These are phyloP conservation scores for Suillus variegatus DNA, from an alignment of 768 basidiomycete species.

Conservation along the genomic window DNA sequence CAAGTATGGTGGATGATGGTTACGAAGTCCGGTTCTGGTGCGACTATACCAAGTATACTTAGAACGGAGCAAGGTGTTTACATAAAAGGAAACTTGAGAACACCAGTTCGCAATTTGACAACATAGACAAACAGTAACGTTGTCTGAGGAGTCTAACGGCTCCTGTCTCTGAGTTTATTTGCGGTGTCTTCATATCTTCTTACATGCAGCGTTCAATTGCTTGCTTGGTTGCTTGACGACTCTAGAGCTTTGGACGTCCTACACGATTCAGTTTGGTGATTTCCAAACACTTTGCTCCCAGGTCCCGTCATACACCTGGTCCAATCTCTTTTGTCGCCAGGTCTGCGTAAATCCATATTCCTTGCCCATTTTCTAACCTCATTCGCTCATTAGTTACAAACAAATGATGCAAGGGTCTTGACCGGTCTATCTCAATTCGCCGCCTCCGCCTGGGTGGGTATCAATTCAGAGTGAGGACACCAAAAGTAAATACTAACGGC, in stretches of 20 bases:
- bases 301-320: constrained; percentile 85
- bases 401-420: constrained; percentile 34
- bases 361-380: constrained; percentile 11
- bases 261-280: constrained; percentile 47
- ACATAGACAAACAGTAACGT: too few relatives aligned
- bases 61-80: too few relatives aligned
- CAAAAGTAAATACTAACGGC: background rate
- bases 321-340: constrained; percentile 93
- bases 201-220: constrained; percentile 18
- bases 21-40: constrained; percentile 1
- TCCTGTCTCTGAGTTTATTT: too few relatives aligned
- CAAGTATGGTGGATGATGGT: too few relatives aligned
- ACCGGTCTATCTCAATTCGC: constrained; percentile 45
- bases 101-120: too few relatives aligned
- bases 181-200: too few relatives aligned
- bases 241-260: constrained; percentile 16
- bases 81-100: too few relatives aligned
- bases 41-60: too few relatives aligned
- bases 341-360: constrained; percentile 39
- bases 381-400: constrained; percentile 42
- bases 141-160: too few relatives aligned
- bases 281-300: constrained; percentile 67
- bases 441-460: constrained; percentile 39
- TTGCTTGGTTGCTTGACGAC: constrained; percentile 20
- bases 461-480: too few relatives aligned